Conservation (phyloP, 1,284 basidiomycete genomes). For the Wolfiporia cocos region DNA sequence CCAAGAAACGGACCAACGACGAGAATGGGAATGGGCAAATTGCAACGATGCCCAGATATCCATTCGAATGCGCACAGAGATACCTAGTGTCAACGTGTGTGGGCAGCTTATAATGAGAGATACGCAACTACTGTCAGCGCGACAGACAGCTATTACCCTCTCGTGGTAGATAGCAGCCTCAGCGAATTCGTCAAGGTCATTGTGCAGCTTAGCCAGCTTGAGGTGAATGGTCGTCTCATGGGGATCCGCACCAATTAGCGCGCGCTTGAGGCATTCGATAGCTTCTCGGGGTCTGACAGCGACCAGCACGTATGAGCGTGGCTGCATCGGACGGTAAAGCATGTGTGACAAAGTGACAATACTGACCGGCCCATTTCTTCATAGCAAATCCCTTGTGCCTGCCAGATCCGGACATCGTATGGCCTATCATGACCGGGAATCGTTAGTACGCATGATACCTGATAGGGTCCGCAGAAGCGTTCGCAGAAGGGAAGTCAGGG, state of each 20-base stretch:
- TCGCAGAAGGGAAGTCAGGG: neutral
- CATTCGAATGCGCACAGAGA: too few species aligned
- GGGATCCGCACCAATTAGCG: conserved; percentile 79
- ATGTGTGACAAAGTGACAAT: too few species aligned
- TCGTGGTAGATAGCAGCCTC: conserved; percentile 71
- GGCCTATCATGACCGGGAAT: conserved; percentile 50
- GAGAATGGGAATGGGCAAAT: too few species aligned
- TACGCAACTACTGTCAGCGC: conserved; percentile 43
- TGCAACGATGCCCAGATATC: too few species aligned
- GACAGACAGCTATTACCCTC: conserved; percentile 72
- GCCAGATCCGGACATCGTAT: conserved; percentile 96
- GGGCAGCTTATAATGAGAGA: too few species aligned
- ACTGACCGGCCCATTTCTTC: conserved; percentile 78
- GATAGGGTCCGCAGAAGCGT: neutral
- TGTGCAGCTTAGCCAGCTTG: conserved; percentile 75
- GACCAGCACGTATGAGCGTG: conserved; percentile 5
- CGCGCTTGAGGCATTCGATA: conserved; percentile 84
- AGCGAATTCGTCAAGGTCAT: conserved; percentile 53
- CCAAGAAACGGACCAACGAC: neutral
- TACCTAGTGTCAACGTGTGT: too few species aligned
- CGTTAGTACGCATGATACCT: neutral
- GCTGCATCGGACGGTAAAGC: too few species aligned
- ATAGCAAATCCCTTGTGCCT: conserved; percentile 91
- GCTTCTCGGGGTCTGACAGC: conserved; percentile 72
- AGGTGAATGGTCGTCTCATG: conserved; percentile 73